A percentile compares a stretch with the other conserved stretches of the same genome.
Conservation (phyloP, 352 stramenopile species). For the Albugo candida region DNA sequence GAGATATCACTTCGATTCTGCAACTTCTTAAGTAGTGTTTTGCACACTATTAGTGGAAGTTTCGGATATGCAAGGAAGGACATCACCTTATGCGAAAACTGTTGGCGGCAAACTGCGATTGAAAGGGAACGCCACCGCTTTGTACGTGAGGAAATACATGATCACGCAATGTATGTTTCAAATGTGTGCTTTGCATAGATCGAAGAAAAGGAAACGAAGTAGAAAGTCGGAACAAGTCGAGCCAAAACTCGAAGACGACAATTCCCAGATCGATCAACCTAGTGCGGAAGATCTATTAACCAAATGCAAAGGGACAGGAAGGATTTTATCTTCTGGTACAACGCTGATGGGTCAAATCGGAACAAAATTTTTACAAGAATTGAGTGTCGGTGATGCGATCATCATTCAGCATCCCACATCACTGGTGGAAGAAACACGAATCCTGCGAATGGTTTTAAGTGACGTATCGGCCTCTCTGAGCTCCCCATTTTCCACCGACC, state of each 20-base stretch:
- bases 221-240: constrained; percentile 23
- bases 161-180: constrained; percentile 1
- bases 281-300: constrained; percentile 24
- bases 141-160: constrained; percentile 25
- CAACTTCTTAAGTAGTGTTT: too few species aligned
- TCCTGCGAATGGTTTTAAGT: constrained; percentile 80
- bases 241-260: constrained; percentile 1
- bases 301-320: constrained; percentile 50
- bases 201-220: constrained; percentile 17
- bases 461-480: constrained; percentile 73
- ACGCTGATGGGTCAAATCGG: constrained; percentile 71
- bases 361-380: constrained; percentile 66
- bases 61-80: too few species aligned
- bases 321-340: constrained; percentile 73
- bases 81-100: constrained; percentile 30
- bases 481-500: constrained; percentile 73
- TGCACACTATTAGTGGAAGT: too few species aligned
- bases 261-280: constrained; percentile 13
- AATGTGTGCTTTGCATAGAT: constrained; percentile 1
- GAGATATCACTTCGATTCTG: too few species aligned
- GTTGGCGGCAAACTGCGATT: constrained; percentile 63
- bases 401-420: constrained; percentile 79
- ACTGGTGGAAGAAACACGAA: constrained; percentile 70
- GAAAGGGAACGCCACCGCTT: constrained; percentile 72
- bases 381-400: constrained; percentile 65